These are phyloP conservation scores for Saccharomyces hybrid DNA, from an alignment of 1,139 yeast genomes.

Conservation along the genomic window DNA sequence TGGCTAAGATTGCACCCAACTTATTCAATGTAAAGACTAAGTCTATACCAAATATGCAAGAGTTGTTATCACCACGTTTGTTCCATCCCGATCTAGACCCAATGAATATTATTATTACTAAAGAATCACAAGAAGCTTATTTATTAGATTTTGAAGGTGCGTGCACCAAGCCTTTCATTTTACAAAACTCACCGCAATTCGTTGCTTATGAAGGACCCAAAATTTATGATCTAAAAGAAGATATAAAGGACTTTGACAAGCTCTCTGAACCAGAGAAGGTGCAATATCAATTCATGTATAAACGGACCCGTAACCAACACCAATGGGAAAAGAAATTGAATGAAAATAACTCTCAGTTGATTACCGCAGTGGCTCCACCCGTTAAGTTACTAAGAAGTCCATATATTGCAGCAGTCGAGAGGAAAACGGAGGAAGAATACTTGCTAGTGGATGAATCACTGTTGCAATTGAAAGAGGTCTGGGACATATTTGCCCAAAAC, in stretches of 20 bases:
- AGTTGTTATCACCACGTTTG: slow-evolving; percentile 66
- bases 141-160: slow-evolving; percentile 80
- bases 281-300: slow-evolving; percentile 78
- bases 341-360: slow-evolving; percentile 51
- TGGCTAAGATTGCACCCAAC: slow-evolving; percentile 46
- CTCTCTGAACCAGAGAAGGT: slow-evolving; percentile 66
- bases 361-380: slow-evolving; percentile 75
- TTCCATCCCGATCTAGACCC: slow-evolving; percentile 85
- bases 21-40: slow-evolving; percentile 46
- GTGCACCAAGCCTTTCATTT: slow-evolving; percentile 70
- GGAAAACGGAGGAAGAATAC: slow-evolving; percentile 56
- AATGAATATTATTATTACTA: slow-evolving; percentile 60
- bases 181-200: slow-evolving; percentile 72
- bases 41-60: slow-evolving; percentile 50
- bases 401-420: slow-evolving; percentile 56
- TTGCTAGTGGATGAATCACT: slow-evolving; percentile 59
- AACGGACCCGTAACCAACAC: slow-evolving; percentile 84
- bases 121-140: slow-evolving; percentile 35
- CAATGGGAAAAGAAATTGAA: slow-evolving; percentile 77
- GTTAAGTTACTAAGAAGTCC: slow-evolving; percentile 61
- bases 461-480: slow-evolving; percentile 65
- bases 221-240: slow-evolving; percentile 64
- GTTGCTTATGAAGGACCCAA: slow-evolving; percentile 84
- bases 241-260: slow-evolving; percentile 60
- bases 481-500: slow-evolving; percentile 64